phyloP scores from a whole-genome alignment of 225 moss, liverwort and hornwort genomes.

The Pleurozium schreberi region DNA sequence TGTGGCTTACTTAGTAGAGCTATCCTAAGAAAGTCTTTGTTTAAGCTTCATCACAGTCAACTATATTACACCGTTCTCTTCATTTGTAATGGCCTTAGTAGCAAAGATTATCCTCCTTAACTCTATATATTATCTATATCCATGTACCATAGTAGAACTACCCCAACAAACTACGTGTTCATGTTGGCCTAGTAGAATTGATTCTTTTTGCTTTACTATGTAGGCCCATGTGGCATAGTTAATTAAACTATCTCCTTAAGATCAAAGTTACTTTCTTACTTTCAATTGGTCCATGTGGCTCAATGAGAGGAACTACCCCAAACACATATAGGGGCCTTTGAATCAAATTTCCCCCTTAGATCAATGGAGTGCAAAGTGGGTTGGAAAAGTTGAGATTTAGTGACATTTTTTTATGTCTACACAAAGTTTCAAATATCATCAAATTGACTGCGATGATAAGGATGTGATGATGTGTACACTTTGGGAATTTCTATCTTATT shows the following conservation, averaged over 20 bases:
- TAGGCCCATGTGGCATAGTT: neutral
- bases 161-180: neutral
- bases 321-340: rapidly evolving
- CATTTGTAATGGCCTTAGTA: neutral
- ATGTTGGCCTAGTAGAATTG: neutral
- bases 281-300: neutral
- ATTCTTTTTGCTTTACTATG: too few relatives aligned
- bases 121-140: neutral
- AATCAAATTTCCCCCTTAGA: neutral
- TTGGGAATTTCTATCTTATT: neutral
- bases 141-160: neutral
- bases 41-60: neutral
- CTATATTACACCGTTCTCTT: neutral
- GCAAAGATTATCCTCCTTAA: neutral
- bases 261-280: neutral
- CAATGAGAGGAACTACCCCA: neutral
- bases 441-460: neutral
- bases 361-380: neutral
- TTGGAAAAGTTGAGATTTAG: neutral
- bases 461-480: neutral
- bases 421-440: neutral
- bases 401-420: neutral
- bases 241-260: neutral
- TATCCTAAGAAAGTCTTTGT: neutral
- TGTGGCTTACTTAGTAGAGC: neutral